Percentiles rank a stretch among this genome's conserved stretches.
Conservation (phyloP, 1,284 basidiomycete genomes). For the Mycena sp. region DNA sequence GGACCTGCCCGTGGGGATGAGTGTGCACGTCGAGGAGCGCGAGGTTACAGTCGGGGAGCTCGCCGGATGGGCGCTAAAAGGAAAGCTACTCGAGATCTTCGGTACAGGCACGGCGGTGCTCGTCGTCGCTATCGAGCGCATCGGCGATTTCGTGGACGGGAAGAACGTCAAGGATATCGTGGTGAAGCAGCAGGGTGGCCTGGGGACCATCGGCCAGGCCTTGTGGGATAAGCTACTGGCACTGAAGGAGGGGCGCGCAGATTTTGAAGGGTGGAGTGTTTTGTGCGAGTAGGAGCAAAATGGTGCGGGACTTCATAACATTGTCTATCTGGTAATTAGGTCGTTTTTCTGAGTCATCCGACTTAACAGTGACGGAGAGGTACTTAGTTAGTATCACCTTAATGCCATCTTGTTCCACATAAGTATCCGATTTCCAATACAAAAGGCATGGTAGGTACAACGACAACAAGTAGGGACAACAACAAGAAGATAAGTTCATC, state of each 20-base stretch:
- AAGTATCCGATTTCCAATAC: too few relatives aligned
- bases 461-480: too few relatives aligned
- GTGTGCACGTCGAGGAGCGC: conserved; percentile 67
- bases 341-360: too few relatives aligned
- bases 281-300: conserved; percentile 21
- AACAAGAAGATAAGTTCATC: too few relatives aligned
- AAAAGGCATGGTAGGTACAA: too few relatives aligned
- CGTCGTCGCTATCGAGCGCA: conserved; percentile 65
- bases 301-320: too few relatives aligned
- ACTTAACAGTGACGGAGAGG: too few relatives aligned
- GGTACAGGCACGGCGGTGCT: conserved; percentile 79
- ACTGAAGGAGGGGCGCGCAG: conserved; percentile 71
- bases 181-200: conserved; percentile 9
- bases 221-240: conserved; percentile 64
- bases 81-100: conserved; percentile 74
- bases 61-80: conserved; percentile 53
- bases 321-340: too few relatives aligned
- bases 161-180: conserved; percentile 37
- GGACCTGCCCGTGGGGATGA: conserved; percentile 46
- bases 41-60: conserved; percentile 73
- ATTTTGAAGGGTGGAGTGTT: conserved; percentile 53
- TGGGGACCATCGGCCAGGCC: conserved; percentile 59
- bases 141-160: conserved; percentile 64
- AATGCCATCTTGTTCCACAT: too few relatives aligned
- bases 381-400: too few relatives aligned